Evolutionary conservation across 2,329 filamentous ascomycete genomes (phyloP).

Genomic region (Talaromyces sp.): DNA sequence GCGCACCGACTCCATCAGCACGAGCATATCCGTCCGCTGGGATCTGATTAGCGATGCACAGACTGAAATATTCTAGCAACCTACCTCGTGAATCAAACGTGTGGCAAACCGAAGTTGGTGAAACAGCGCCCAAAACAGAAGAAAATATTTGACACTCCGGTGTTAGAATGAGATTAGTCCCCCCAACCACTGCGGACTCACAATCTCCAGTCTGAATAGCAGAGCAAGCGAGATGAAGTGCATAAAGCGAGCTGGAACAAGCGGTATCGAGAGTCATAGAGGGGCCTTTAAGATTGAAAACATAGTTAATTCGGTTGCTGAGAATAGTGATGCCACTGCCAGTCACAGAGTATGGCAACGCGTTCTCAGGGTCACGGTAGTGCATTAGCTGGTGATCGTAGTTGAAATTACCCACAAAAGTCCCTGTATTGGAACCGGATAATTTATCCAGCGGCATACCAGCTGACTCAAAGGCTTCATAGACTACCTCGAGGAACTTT

Average conservation of each 20-base stretch:
- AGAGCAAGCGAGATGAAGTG: background rate
- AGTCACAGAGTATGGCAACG: background rate
- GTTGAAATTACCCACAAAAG: conserved; percentile 6
- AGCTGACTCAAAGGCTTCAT: conserved; percentile 6
- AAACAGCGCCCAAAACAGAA: conserved; percentile 3
- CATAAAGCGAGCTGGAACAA: conserved; percentile 4
- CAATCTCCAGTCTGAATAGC: background rate
- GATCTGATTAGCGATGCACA: too few relatives aligned
- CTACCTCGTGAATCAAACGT: too few relatives aligned
- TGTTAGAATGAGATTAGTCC: background rate
- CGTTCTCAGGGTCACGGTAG: background rate
- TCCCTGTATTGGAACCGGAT: background rate
- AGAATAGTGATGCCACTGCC: background rate
- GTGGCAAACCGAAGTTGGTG: conserved; percentile 10
- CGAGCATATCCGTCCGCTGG: conserved; percentile 22
- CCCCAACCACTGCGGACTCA: conserved; percentile 4
- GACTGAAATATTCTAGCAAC: too few relatives aligned
- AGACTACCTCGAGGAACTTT: conserved; percentile 5
- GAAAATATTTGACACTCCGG: background rate
- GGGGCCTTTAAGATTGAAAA: conserved; percentile 5
- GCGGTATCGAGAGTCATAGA: conserved; percentile 3
- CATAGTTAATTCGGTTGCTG: conserved; percentile 4
- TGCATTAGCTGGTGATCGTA: conserved; percentile 5
- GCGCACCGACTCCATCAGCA: conserved; percentile 18
- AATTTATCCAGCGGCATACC: background rate